Evolutionary conservation across 805 yeast species (phyloP).

Genomic region (Yarrowia alimentaria): DNA sequence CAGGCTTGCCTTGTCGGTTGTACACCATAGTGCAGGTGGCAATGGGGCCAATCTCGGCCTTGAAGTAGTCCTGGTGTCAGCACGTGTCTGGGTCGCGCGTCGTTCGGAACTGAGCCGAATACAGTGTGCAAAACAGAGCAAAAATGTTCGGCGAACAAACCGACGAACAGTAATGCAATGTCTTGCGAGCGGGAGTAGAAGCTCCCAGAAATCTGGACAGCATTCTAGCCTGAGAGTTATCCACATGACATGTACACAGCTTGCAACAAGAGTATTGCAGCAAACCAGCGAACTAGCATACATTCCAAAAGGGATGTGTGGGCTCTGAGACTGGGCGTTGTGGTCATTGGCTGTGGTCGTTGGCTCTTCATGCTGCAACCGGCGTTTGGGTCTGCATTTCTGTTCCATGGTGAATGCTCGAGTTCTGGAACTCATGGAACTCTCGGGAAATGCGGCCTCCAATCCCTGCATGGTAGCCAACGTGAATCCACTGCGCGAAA

Average conservation of each 20-base stretch:
- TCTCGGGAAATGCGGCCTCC: too few relatives aligned
- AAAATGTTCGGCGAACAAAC: not conserved
- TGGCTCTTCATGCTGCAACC: too few relatives aligned
- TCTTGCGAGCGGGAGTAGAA: slow-evolving; percentile 3
- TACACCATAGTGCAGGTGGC: slow-evolving; percentile 66
- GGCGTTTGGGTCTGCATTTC: too few relatives aligned
- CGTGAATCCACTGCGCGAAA: too few relatives aligned
- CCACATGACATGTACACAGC: slow-evolving; percentile 4
- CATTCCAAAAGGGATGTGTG: too few relatives aligned
- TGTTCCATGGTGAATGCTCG: too few relatives aligned
- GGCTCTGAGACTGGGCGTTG: slow-evolving; percentile 17
- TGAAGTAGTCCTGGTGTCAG: slow-evolving; percentile 73
- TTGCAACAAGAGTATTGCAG: slow-evolving; percentile 18
- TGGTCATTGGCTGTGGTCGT: too few relatives aligned
- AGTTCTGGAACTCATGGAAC: too few relatives aligned
- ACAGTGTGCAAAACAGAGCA: slow-evolving; percentile 16
- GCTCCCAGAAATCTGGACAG: not conserved
- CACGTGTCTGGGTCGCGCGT: slow-evolving; percentile 1
- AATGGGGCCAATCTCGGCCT: slow-evolving; percentile 83
- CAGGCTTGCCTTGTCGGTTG: slow-evolving; percentile 84
- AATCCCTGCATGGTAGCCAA: too few relatives aligned
- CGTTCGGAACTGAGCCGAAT: slow-evolving; percentile 29
- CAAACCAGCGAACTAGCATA: too few relatives aligned
- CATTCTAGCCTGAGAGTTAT: slow-evolving; percentile 8
- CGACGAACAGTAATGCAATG: slow-evolving; percentile 8